These are phyloP conservation scores for Claviceps africana DNA, from an alignment of 2,329 filamentous ascomycete genomes.

Conservation along the genomic window DNA sequence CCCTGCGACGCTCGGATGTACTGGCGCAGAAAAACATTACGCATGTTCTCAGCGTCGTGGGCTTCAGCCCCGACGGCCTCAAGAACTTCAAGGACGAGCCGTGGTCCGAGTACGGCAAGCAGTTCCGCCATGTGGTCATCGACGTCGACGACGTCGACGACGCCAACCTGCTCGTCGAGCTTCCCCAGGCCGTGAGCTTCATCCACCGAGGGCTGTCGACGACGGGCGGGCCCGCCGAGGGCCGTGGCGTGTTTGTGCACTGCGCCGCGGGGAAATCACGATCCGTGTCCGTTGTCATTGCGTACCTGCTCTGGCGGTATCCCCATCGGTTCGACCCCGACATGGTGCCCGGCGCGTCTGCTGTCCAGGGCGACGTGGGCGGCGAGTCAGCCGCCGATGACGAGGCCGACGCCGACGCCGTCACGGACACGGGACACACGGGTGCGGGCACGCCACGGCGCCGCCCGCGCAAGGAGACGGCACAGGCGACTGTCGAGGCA, in stretches of 20 bases:
- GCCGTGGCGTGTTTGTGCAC: slow-evolving; percentile 44
- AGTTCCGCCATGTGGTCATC: slow-evolving; percentile 61
- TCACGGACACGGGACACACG: not conserved
- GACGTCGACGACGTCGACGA: slow-evolving; percentile 86
- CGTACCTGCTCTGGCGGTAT: slow-evolving; percentile 65
- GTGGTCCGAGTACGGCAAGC: slow-evolving; percentile 34
- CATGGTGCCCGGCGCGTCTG: slow-evolving; percentile 12
- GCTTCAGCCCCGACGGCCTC: slow-evolving; percentile 29
- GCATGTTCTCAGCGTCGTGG: slow-evolving; percentile 75
- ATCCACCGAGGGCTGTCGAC: slow-evolving; percentile 40
- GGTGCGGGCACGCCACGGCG: slow-evolving; percentile 2
- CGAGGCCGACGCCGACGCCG: not conserved
- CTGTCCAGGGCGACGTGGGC: slow-evolving; percentile 9
- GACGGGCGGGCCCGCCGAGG: too few species aligned
- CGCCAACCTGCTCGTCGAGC: slow-evolving; percentile 69
- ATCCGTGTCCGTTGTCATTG: slow-evolving; percentile 70
- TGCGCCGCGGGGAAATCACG: slow-evolving; percentile 96
- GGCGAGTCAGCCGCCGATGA: not conserved
- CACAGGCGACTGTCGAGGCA: slow-evolving; percentile 33
- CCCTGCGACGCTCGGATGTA: slow-evolving; percentile 55
- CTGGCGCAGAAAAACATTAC: slow-evolving; percentile 66
- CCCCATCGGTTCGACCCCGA: slow-evolving; percentile 36
- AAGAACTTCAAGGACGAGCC: slow-evolving; percentile 35
- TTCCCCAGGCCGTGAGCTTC: slow-evolving; percentile 66
- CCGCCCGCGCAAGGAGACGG: slow-evolving; percentile 19